Base-by-base conservation (phyloP, 1,284 basidiomycete species). In the Irpex rosettiformis region DNA sequence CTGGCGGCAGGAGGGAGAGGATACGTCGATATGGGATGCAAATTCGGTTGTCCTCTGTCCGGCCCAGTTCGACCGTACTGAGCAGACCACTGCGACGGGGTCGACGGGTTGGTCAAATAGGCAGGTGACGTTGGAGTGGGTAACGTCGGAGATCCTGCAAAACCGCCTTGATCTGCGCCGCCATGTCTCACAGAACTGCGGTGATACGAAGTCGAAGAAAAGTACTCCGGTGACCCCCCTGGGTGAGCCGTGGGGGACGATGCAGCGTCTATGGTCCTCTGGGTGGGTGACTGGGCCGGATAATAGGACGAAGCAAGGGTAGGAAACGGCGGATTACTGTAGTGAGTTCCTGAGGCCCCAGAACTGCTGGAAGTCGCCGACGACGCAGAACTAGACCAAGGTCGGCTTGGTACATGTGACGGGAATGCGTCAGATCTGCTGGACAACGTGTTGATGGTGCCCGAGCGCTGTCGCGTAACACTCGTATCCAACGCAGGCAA, bases 301-400 rank as follows among this genome's bases (percentile, higher is more conserved):
- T 73, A 78, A 69, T 79, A 82, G 4, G 80, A 73, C 21, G 80
- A 74, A 21, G 68, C 66, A 43, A 74, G 69, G 22, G 73, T 72
- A 49, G 72, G 72, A 61, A 72, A 71, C 28, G 67, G 63, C 29
- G 65, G 60, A 55, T 62, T 63, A 54, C 60, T 57, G 56, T 63
- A 68, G 25, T 65, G 65, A 27, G 65, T 33, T 55, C 62, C 64
- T 54, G 61, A 66, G 21, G 65, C 65, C 61, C 52, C 63, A 43
- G 64, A 70, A 60, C 67, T 65, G 61, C 67, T 70, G 21, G 68
- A 68, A 22, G 68, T 60, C 25, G 66, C 68, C 10, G 67, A 65
- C n/a, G 66, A 66, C 28, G 69, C 62, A 22, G 67, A 63, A 54
- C 65, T 69, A 25, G 71, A 71, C 71, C 72, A 73, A 18, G 69